phyloP scores from a whole-genome alignment of 257 asterid species.

The Cynanchum wilfordii region DNA sequence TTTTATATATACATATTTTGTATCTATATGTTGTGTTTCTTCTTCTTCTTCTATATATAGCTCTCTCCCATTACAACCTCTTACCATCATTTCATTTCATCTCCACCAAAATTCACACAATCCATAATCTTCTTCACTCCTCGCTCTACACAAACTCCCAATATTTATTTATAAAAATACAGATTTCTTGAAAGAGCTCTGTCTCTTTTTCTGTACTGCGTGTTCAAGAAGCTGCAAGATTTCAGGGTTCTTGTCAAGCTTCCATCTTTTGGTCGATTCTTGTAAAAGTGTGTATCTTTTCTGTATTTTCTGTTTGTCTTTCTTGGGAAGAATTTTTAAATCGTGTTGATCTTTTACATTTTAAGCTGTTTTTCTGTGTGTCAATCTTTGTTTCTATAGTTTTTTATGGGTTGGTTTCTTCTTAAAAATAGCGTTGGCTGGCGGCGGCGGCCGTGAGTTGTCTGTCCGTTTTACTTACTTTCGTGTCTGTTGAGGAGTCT shows the following conservation, averaged over 20 bases:
- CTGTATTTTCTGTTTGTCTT: background rate
- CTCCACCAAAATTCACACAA: too few species aligned
- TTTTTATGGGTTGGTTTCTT: background rate
- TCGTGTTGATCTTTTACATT: background rate
- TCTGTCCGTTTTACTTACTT: background rate
- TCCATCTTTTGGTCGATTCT: constrained; percentile 10
- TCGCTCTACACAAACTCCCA: too few species aligned
- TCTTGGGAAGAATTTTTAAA: background rate
- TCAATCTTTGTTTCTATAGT: background rate
- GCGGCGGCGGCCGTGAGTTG: too few species aligned
- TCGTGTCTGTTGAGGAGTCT: too few species aligned
- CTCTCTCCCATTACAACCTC: too few species aligned
- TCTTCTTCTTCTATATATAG: too few species aligned
- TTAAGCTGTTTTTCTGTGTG: background rate
- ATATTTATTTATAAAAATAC: background rate
- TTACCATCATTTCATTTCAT: too few species aligned
- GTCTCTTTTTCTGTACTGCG: background rate
- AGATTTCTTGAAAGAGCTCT: background rate
- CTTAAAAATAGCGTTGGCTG: background rate
- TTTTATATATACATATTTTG: too few species aligned
- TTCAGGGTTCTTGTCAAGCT: background rate
- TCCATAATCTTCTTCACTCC: too few species aligned
- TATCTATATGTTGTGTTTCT: too few species aligned
- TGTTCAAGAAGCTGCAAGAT: background rate
- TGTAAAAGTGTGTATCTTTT: constrained; percentile 8